Evolutionary conservation across 352 stramenopile genomes (phyloP), one percentile per base, ranked within the genome.

Genomic region (Thraustotheca clavata): DNA sequence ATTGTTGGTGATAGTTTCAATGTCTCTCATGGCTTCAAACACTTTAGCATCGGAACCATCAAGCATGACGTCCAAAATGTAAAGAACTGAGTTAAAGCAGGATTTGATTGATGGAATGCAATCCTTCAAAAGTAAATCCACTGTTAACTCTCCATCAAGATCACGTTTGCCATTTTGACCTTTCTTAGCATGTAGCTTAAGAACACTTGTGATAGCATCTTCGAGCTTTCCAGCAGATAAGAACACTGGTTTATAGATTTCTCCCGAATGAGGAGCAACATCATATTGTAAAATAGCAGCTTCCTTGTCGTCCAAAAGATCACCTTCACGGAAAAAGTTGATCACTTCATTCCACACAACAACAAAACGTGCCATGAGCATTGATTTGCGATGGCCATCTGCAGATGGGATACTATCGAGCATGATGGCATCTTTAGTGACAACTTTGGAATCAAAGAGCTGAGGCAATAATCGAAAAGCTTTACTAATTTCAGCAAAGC

Each of bases 301-400:
- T 57, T 89, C 80, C 61, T 87, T 89, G 60, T 89, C 80, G 60
- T 89, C 80, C 1, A 89, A 70, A 27, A 89, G 60, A 29, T 89
- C 80, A 34, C 77, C 78, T 69, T 87, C 77, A 18, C 80, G 77
- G 71, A 87, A 89, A 36, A 77, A 87, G 67, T 89, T 89, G 9
- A 89, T 79, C 18, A 87, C 82, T 49, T 89, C 80, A 61, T 89
- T 89, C 80, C 80, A 89, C 16, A 89, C 80, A 12, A 89, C 80
- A 3, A 87, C 80, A 54, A 89, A 89, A n/a, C 80, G 77, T 14
- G 86, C 71, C 80, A 87, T 87, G 74, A 87, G 83, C 57, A 65
- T 65, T n/a, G 57, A 65, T 27, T 43, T 43, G 27, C 57, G 57
- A 34, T 65, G 57, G 57, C 57, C 57, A n/a, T 65, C 57, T 16